Evolutionary conservation across 331 rosid genomes (phyloP).

Genomic region (Acacia concinna): DNA sequence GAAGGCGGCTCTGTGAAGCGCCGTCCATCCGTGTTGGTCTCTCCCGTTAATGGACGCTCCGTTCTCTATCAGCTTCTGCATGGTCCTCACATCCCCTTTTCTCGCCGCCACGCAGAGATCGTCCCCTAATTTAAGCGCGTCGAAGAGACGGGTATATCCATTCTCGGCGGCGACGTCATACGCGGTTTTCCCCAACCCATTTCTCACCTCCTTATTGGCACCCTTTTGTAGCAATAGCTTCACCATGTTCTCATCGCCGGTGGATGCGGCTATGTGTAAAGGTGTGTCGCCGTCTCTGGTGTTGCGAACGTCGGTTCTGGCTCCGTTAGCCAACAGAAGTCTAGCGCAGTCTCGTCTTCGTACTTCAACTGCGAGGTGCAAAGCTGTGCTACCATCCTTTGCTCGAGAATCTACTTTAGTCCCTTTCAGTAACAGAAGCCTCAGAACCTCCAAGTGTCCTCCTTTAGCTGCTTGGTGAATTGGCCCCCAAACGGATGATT

Average conservation of each 20-base stretch:
- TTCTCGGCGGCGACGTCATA: constrained; percentile 64
- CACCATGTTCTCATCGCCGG: constrained; percentile 74
- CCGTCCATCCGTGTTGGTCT: constrained; percentile 84
- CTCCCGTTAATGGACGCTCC: constrained; percentile 64
- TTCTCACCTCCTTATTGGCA: constrained; percentile 65
- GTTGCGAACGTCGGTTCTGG: constrained; percentile 43
- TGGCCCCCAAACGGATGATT: constrained; percentile 52
- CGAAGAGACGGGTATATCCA: constrained; percentile 57
- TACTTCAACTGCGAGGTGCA: constrained; percentile 68
- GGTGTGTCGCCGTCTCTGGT: constrained; percentile 62
- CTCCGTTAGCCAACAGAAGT: constrained; percentile 63
- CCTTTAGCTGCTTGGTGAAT: constrained; percentile 56
- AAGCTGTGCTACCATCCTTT: constrained; percentile 68
- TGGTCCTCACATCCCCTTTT: constrained; percentile 65
- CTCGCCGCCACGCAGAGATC: constrained; percentile 59
- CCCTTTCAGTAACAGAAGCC: constrained; percentile 74
- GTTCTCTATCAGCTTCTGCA: constrained; percentile 49
- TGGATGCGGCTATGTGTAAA: constrained; percentile 61
- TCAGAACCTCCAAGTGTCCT: constrained; percentile 68
- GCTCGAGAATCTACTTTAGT: constrained; percentile 53
- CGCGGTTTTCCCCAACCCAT: constrained; percentile 51
- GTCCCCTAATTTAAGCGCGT: constrained; percentile 65
- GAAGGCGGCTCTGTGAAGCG: constrained; percentile 74
- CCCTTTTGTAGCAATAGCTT: constrained; percentile 70
- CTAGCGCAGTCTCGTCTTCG: constrained; percentile 56